Conservation (phyloP, 768 basidiomycete species). For the Psilocybe azurescens region DNA sequence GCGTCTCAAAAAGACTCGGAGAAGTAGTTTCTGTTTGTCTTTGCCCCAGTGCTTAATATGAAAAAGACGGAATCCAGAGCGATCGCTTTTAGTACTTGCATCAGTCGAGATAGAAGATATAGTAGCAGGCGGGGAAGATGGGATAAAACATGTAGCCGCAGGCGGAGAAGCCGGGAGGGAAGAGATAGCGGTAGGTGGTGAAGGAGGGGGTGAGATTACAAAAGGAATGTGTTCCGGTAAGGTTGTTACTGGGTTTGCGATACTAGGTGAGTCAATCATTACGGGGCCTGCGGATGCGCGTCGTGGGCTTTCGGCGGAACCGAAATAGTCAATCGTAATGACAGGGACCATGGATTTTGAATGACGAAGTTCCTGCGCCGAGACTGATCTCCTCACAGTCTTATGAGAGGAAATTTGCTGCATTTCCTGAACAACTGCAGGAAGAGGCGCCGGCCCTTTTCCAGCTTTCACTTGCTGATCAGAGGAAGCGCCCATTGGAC, state of each 20-base stretch:
- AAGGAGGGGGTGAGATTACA: not conserved
- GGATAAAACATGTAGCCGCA: not conserved
- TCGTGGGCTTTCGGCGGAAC: constrained; percentile 22
- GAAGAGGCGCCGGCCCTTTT: not conserved
- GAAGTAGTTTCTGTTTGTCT: constrained; percentile 25
- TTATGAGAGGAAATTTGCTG: not conserved
- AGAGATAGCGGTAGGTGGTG: constrained; percentile 13
- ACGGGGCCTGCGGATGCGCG: constrained; percentile 1
- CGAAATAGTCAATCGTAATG: constrained; percentile 30
- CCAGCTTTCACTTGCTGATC: constrained; percentile 12
- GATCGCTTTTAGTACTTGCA: constrained; percentile 15
- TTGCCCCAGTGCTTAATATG: constrained; percentile 32
- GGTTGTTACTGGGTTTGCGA: not conserved
- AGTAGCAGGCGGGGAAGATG: constrained; percentile 14
- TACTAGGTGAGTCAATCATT: constrained; percentile 14
- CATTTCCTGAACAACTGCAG: not conserved
- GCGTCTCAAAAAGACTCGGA: constrained; percentile 19
- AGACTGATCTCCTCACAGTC: constrained; percentile 5
- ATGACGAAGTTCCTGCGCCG: constrained; percentile 21
- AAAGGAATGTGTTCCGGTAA: not conserved
- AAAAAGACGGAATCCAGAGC: constrained; percentile 27
- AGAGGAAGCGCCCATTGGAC: constrained; percentile 15
- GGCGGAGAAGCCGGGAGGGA: not conserved
- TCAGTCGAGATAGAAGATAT: constrained; percentile 6
- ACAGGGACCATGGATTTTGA: constrained; percentile 30